Evolutionary conservation across 176 grass and related monocot species (phyloP), one percentile per base, ranked within the genome.

Genomic region (Musa beccarii): DNA sequence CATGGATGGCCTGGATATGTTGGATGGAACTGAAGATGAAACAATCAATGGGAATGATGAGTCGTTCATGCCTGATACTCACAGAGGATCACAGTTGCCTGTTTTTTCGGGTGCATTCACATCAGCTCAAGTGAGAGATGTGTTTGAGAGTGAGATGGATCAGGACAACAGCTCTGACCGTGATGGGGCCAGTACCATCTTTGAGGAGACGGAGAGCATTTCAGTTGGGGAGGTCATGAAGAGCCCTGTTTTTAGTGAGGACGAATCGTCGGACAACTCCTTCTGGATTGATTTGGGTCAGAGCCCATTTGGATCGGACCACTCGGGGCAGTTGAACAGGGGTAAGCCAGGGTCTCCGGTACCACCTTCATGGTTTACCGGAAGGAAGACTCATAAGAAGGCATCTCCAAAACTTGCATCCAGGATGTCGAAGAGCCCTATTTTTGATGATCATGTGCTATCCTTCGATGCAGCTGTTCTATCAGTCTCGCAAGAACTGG

Each of bases 241-340:
- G 82, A 98, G 94, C 73, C 94, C 94, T 25, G 86, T 98, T 54
- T 98, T 98, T 82, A 98, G 94, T 19, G 94, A 98, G 82, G 94
- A 93, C 73, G 90, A 90, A 29, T 91, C 88, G 10, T 93, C 94
- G 0, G 90, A 93, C 68, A 91, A 81, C 51, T 93, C 90, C 49
- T 93, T 98, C 79, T 98, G 94, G 94, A 86, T 98, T 82, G 94
- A 98, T 89, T 91, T 98, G 82, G 94, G 94, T 68, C 88, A 93
- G 73, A 98, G 94, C 54, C 94, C 94, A 7, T 83, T 87, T 26
- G 90, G 85, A 75, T 90, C 90, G 0, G 89, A 96, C 12, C 76
- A 90, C 73, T 90, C 87, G 73, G 91, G 87, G 53, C 94, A 87
- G 74, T 80, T 69, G 55, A 79, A 75, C 78, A 92, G 87, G 75